phyloP scores from a whole-genome alignment of 1,284 basidiomycete genomes.

The Ganoderma multipileum region DNA sequence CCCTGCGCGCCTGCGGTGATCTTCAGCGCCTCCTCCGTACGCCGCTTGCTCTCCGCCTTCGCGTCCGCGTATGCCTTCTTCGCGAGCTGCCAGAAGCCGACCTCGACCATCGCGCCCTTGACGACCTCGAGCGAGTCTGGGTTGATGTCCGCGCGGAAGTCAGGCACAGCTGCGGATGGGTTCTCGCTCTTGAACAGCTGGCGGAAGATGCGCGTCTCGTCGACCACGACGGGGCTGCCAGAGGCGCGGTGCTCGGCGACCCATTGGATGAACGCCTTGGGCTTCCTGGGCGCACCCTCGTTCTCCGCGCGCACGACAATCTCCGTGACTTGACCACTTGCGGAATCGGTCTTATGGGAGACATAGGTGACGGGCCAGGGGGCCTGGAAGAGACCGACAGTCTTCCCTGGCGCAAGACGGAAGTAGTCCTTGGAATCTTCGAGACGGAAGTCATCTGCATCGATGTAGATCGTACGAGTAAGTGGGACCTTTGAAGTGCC shows the following conservation, averaged over 20 bases:
- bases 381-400: constrained; percentile 96
- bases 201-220: constrained; percentile 94
- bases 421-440: constrained; percentile 97
- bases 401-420: constrained; percentile 96
- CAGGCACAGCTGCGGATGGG: constrained; percentile 72
- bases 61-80: constrained; percentile 75
- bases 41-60: constrained; percentile 66
- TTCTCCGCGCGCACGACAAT: constrained; percentile 85
- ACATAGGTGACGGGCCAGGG: constrained; percentile 95
- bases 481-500: constrained; percentile 89
- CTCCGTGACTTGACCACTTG: constrained; percentile 78
- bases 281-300: constrained; percentile 70
- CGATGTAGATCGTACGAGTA: constrained; percentile 92
- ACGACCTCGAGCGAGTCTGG: constrained; percentile 82
- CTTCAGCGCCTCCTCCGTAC: constrained; percentile 70
- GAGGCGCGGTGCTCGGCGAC: constrained; percentile 86
- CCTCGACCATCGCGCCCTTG: constrained; percentile 85
- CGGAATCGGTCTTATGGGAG: constrained; percentile 81
- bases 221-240: constrained; percentile 82
- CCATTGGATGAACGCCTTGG: constrained; percentile 99
- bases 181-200: constrained; percentile 95
- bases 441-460: constrained; percentile 92
- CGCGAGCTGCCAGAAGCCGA: constrained; percentile 89
- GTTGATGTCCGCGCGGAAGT: constrained; percentile 84
- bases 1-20: constrained; percentile 47